Conservation (phyloP, 768 basidiomycete species). For the Lentinula lateritia region DNA sequence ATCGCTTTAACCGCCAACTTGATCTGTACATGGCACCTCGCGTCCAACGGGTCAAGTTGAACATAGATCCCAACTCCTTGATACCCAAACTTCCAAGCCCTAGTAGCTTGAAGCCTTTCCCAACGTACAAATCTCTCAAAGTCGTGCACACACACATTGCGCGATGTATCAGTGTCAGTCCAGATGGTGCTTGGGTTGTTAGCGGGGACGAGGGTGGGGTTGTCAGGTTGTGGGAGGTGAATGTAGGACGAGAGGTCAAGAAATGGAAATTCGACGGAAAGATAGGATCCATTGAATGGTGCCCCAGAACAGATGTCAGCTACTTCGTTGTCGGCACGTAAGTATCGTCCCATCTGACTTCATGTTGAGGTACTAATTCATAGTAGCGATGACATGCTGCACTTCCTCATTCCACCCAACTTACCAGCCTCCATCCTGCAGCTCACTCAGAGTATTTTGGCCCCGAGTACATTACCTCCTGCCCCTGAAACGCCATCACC, state of each 20-base stretch:
- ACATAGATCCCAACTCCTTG: constrained; percentile 86
- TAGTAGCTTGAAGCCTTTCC: constrained; percentile 89
- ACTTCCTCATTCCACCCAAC: constrained; percentile 79
- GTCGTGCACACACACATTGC: constrained; percentile 68
- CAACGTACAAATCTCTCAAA: constrained; percentile 71
- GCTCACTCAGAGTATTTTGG: constrained; percentile 57
- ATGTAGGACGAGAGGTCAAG: constrained; percentile 83
- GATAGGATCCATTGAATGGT: constrained; percentile 89
- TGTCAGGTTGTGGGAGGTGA: constrained; percentile 88
- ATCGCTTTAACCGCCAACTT: constrained; percentile 88
- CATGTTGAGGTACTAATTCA: constrained; percentile 8
- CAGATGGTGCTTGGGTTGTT: constrained; percentile 86
- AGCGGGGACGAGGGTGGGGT: constrained; percentile 89
- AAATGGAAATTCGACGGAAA: constrained; percentile 79
- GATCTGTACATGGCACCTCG: constrained; percentile 96
- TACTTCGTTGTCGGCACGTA: constrained; percentile 80
- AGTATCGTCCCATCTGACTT: constrained; percentile 22
- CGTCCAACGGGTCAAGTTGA: constrained; percentile 79
- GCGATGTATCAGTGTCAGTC: constrained; percentile 74
- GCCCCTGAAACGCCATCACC: constrained; percentile 50
- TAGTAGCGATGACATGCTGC: constrained; percentile 71
- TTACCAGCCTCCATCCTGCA: constrained; percentile 52
- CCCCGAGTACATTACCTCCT: constrained; percentile 60
- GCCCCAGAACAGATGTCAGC: constrained; percentile 75
- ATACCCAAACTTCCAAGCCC: constrained; percentile 95